Conservation (phyloP, 257 asterid genomes). For the Solanum megistacrolobum region DNA sequence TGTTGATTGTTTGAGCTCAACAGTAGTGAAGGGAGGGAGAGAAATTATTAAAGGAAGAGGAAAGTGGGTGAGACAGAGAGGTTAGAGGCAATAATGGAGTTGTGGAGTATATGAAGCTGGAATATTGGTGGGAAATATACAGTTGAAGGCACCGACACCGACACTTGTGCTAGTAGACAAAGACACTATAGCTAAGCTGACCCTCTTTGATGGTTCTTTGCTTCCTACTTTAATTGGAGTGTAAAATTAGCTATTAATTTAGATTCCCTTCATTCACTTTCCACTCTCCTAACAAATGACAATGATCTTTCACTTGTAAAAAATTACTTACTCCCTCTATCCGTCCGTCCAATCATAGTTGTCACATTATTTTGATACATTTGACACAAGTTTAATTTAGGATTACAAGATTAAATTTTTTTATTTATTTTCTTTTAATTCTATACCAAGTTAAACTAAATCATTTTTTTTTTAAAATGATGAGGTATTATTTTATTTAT, state of each 20-base stretch:
- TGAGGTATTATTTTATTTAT: too few species aligned
- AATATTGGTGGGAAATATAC: neutral
- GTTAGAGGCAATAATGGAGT: constrained; percentile 7
- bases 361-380: too few species aligned
- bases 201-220: neutral
- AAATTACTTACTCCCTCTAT: too few species aligned
- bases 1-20: neutral
- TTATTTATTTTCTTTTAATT: too few species aligned
- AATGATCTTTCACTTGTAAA: neutral
- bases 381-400: too few species aligned
- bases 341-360: too few species aligned
- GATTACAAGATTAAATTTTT: too few species aligned
- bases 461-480: too few species aligned
- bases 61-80: neutral
- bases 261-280: neutral
- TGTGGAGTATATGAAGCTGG: constrained; percentile 3
- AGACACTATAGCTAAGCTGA: constrained; percentile 18
- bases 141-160: constrained; percentile 13
- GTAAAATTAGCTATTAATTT: neutral
- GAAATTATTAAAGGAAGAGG: neutral
- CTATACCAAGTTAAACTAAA: too few species aligned
- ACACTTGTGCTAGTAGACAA: constrained; percentile 19
- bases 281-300: neutral
- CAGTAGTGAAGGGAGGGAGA: neutral
- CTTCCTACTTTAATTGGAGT: neutral